Evolutionary conservation across 352 stramenopile species (phyloP), one percentile per base, ranked within the genome.

Genomic region (Globisporangium solare): DNA sequence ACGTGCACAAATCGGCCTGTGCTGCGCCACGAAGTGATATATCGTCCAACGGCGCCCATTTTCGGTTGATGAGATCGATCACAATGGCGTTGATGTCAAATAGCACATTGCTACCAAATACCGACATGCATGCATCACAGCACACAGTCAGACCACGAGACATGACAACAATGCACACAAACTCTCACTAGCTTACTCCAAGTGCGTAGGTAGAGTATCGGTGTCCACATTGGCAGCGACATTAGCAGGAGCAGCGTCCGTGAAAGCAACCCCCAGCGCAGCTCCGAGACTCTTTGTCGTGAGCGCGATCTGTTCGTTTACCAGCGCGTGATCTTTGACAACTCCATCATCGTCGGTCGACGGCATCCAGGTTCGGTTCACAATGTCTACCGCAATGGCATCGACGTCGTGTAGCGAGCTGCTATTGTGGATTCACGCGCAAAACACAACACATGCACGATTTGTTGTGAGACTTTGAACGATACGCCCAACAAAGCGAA

Each of bases 161-260:
- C 17, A 15, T 13, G 18, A 18, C 4, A 43, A n/a, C 39, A 43
- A n/a, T n/a, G 18, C 4, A n/a, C 12, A 43, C 12, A n/a, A 13
- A 0, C n/a, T 13, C 12, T n/a, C 39, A 43, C n/a, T 18, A 15
- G 17, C 39, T 43, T 43, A 43, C 39, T 43, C 39, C 39, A 43
- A 43, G 39, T n/a, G 39, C 39, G 39, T 43, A 15, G 39, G 39
- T 10, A 43, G 17, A 6, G 39, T 43, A n/a, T n/a, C 18, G 2
- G 4, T 14, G 14, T 67, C 63, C 24, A 52, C 46, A 17, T 65
- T 56, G 0, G 54, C 49, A 51, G 48, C 52, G 17, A 56, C 53
- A 40, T 60, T 60, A 21, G 47, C 22, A 3, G 70, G 70, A 41
- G 72, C 59, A 1, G 61, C 48, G 35, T 79, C 70, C 7, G 60